Conservation (phyloP, 306 rosid genomes). For the Cucurbita moschata region DNA sequence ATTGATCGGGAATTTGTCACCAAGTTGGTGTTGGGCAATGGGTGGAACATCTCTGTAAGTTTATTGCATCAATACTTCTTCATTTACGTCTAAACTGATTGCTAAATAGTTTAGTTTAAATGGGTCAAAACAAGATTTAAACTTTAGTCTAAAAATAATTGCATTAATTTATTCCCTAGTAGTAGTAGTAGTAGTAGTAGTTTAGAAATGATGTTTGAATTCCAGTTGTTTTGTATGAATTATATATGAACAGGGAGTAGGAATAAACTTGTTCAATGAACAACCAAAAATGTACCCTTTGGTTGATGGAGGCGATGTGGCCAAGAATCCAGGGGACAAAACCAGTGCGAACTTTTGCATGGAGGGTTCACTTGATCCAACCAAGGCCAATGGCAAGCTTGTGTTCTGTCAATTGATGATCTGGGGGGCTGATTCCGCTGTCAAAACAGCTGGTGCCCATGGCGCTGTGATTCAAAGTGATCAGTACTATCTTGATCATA, state of each 20-base stretch:
- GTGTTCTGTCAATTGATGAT: constrained; percentile 31
- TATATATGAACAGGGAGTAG: constrained; percentile 41
- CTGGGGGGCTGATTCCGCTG: constrained; percentile 51
- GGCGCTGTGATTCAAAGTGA: constrained; percentile 45
- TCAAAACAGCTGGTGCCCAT: constrained; percentile 51
- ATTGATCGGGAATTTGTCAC: constrained; percentile 59
- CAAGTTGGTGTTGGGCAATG: constrained; percentile 50
- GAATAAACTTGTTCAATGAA: constrained; percentile 46
- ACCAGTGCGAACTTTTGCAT: constrained; percentile 29
- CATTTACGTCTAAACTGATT: no score
- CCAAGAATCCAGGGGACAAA: constrained; percentile 23
- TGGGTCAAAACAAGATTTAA: background rate
- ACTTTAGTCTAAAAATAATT: background rate
- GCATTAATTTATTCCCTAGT: no score
- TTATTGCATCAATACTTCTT: background rate
- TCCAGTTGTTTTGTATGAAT: no score
- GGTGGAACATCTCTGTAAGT: constrained; percentile 51
- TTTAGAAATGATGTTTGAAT: no score
- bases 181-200: no score
- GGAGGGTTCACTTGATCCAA: constrained; percentile 38
- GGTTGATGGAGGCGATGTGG: constrained; percentile 48
- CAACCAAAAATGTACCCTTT: constrained; percentile 37
- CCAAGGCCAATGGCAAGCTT: constrained; percentile 48
- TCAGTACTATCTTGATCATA: constrained; percentile 25
- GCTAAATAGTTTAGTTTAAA: no score